Conservation (phyloP, 805 yeast genomes). For the Wickerhamomyces canadensis region DNA sequence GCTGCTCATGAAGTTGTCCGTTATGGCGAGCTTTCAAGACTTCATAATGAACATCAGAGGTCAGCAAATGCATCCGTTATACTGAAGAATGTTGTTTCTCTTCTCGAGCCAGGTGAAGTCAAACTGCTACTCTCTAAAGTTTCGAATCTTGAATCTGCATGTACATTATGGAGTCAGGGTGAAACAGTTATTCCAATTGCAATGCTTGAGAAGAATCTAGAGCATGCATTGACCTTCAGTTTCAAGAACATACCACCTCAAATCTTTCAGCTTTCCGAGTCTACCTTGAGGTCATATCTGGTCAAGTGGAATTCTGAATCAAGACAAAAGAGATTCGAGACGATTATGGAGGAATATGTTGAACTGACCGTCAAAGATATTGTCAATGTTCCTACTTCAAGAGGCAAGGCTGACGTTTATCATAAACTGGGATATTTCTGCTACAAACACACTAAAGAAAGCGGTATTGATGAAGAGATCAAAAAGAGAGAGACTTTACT, state of each 20-base stretch:
- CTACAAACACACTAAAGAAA: conserved; percentile 50
- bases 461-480: conserved; percentile 39
- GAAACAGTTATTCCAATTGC: conserved; percentile 54
- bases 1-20: conserved; percentile 33
- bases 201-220: conserved; percentile 35
- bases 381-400: conserved; percentile 14
- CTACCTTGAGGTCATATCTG: conserved; percentile 33
- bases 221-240: conserved; percentile 5
- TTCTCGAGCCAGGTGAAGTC: neutral
- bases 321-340: conserved; percentile 57
- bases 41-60: conserved; percentile 38
- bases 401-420: conserved; percentile 40
- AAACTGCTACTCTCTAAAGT: conserved; percentile 5
- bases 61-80: conserved; percentile 44
- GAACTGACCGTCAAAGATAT: conserved; percentile 24
- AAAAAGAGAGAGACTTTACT: conserved; percentile 34
- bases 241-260: conserved; percentile 4
- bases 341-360: conserved; percentile 54
- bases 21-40: conserved; percentile 37
- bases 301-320: conserved; percentile 72
- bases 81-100: conserved; percentile 33
- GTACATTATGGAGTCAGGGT: conserved; percentile 60
- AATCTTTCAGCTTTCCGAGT: conserved; percentile 14
- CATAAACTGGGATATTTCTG: conserved; percentile 70
- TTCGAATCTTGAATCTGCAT: conserved; percentile 43